Evolutionary conservation across 163 green algal genomes (phyloP).

Genomic region (Chlamydomonas reinhardtii): DNA sequence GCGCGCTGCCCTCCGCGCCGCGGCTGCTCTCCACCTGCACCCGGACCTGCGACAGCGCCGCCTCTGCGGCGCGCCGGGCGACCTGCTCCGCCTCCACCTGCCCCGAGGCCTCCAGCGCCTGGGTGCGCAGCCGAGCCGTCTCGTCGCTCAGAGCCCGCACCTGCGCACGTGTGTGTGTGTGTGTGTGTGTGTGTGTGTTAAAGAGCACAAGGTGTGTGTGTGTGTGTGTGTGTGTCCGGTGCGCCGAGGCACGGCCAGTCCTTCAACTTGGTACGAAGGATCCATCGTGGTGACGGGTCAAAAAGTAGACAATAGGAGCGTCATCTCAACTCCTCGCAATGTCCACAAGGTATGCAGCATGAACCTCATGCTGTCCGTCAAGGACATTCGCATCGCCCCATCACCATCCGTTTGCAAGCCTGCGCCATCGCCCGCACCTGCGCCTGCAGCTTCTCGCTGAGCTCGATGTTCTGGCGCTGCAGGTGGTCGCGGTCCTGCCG

Average conservation of each 20-base stretch:
- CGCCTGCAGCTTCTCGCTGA: constrained; percentile 52
- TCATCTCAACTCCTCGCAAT: no score
- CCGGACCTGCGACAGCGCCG: constrained; percentile 41
- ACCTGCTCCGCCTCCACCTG: constrained; percentile 54
- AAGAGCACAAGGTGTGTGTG: no score
- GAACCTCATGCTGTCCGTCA: no score
- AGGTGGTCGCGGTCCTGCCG: constrained; percentile 48
- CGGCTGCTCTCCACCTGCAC: constrained; percentile 46
- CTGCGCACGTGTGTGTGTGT: background rate
- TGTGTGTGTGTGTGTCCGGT: no score
- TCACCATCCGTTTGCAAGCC: no score
- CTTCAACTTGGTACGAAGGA: no score
- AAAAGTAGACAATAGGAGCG: no score
- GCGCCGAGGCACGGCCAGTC: no score
- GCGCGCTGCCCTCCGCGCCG: constrained; percentile 17
- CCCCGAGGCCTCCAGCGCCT: constrained; percentile 33
- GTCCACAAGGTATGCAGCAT: no score
- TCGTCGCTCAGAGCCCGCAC: constrained; percentile 52
- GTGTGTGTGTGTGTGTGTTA: no score
- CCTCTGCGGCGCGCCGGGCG: constrained; percentile 19
- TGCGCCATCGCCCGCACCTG: constrained; percentile 36
- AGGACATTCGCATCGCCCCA: no score
- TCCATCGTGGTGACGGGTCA: no score
- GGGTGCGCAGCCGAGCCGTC: constrained; percentile 35
- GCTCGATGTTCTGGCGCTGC: constrained; percentile 48